Base-by-base conservation (phyloP, 2,329 filamentous ascomycete genomes). In the Aphanoascus verrucosus region DNA sequence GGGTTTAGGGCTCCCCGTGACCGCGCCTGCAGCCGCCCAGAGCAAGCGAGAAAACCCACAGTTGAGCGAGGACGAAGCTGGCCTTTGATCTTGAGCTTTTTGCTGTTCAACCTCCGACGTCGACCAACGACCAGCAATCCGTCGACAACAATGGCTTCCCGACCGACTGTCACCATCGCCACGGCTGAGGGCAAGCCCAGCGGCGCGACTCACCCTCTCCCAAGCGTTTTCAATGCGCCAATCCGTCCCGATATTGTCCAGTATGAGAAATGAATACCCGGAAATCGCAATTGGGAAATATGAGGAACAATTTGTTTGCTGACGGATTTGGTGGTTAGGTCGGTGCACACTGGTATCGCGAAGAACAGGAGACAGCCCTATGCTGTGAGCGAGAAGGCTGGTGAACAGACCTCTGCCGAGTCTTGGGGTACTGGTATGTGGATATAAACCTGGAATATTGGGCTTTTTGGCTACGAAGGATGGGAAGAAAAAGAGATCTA, bases 291-390 rank as follows among this genome's bases (percentile, higher is more conserved):
- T 49, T 58, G 52, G 50, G 40, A 19, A n/a, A 47, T 38, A 44
- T 31, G 41, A 55, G 49, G 32, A 12, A 52, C 14, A 19, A 7
- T 28, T 28, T 31, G 28, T 52, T 35, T 38, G 56, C 68, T 74
- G 63, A 74, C 64, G 59, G 56, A 56, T 58, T 34, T 58, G 48
- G 17, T 56, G 49, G 46, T 14, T 67, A 81, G 79, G 74, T 75
- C 75, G 64, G 83, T 97, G 70, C 93, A 98, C 85, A 94, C 88
- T 70, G 93, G 93, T 71, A 94, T 98, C 82, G 91, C 91, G 74
- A 98, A 98, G 88, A 98, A 98, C 85, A 96, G 94, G 85, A 86
- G 93, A 75, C 93, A 98, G 80, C 90, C 93, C 67, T 98, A 98
- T 77, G 84, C 93, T 71, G 93, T 98, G 82, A 95, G 89, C 85